A percentile compares a stretch with the other conserved stretches of the same genome.
phyloP scores from a whole-genome alignment of 2,329 filamentous ascomycete species.

The Aschersonia sp. region DNA sequence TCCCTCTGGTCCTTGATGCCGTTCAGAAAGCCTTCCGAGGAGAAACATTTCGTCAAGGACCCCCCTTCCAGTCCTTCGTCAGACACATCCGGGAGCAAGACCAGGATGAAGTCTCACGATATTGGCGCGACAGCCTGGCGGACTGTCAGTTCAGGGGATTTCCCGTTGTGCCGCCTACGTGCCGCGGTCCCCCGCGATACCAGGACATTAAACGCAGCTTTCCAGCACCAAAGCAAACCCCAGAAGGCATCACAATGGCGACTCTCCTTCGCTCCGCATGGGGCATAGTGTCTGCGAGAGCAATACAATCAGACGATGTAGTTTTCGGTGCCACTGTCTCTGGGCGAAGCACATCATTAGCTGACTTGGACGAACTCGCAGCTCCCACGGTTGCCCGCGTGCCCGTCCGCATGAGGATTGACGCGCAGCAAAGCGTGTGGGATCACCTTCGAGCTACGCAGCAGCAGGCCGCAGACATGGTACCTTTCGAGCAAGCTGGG shows the following conservation, averaged over 20 bases:
- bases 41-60: background rate
- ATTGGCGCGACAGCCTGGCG: constrained; percentile 26
- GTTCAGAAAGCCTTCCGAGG: constrained; percentile 1
- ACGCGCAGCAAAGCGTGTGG: constrained; percentile 8
- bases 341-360: constrained; percentile 16
- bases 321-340: constrained; percentile 28
- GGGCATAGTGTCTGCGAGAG: constrained; percentile 32
- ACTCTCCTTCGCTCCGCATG: constrained; percentile 24
- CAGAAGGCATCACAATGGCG: constrained; percentile 12
- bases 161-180: constrained; percentile 24
- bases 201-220: constrained; percentile 20
- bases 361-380: constrained; percentile 8
- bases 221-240: background rate
- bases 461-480: constrained; percentile 6
- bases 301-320: constrained; percentile 24
- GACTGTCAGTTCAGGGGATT: constrained; percentile 25
- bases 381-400: constrained; percentile 25
- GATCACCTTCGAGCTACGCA: constrained; percentile 6
- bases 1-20: constrained; percentile 27
- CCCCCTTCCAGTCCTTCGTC: constrained; percentile 27
- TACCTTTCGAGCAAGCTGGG: constrained; percentile 8
- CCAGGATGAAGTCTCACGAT: constrained; percentile 19
- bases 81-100: constrained; percentile 24
- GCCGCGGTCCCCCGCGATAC: constrained; percentile 29
- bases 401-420: constrained; percentile 21